Evolutionary conservation across 805 yeast genomes (phyloP), one percentile per base, ranked within the genome.

Genomic region (Priceomyces castillae): DNA sequence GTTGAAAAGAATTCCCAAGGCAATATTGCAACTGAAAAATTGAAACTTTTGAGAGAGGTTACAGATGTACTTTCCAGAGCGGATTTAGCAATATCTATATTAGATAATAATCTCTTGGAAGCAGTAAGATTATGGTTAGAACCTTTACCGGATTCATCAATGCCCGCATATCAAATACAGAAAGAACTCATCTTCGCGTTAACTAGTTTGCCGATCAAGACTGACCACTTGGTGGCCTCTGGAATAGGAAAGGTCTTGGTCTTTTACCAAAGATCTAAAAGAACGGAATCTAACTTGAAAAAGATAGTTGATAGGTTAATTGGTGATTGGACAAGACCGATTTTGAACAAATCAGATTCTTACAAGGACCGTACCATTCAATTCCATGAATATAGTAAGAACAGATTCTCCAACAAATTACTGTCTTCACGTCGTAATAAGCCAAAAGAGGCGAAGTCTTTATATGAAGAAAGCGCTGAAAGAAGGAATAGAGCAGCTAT

Each of bases 301-400:
- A 82, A 95, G 61, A 75, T 84, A 31, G 98, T 96, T 4, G 98
- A 94, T 59, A 82, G 82, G 59, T 71, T 94, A 47, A 85, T 94
- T 52, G 96, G 96, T 19, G 95, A 90, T 62, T 94, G 99, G 99
- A 92, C 97, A 7, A 80, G 99, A 67, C 99, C 99, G 36, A 89
- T 94, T 49, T 87, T 94, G 76, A 96, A 96, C 53, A 84, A 96
- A 47, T 84, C 95, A 3, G 98, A 92, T 65, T 89, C 90, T 56
- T 92, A 90, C 71, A 82, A 94, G 63, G 97, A 92, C 65, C 82
- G 87, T 67, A 74, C 80, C 48, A 83, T 92, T 47, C 77, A 77
- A 54, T 77, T 82, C 48, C 77, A 80, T 48, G 80, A 79, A 37
- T 90, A 86, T 65, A 85, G 84, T 62, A 77, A 79, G 58, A 74